phyloP scores from a whole-genome alignment of 768 basidiomycete genomes.

The Pisolithus sp. region DNA sequence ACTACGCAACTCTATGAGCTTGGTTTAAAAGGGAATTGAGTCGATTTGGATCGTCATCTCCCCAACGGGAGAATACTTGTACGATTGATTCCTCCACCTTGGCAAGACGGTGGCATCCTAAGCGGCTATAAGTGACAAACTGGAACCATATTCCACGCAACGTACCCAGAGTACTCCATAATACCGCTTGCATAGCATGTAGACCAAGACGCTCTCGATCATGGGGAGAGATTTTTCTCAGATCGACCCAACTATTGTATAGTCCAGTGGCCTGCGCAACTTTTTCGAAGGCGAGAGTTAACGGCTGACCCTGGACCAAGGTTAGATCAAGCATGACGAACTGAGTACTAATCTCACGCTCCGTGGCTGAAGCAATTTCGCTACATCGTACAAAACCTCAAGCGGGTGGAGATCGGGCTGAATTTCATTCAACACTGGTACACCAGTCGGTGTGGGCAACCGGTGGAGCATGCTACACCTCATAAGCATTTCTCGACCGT shows the following conservation, averaged over 20 bases:
- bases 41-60: constrained; percentile 54
- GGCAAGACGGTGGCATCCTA: constrained; percentile 65
- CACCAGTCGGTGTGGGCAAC: constrained; percentile 43
- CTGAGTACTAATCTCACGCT: constrained; percentile 36
- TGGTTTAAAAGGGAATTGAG: constrained; percentile 57
- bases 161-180: constrained; percentile 68
- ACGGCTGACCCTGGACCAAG: constrained; percentile 55
- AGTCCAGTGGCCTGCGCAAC: constrained; percentile 59
- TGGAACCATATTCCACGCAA: background rate
- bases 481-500: constrained; percentile 9
- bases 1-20: constrained; percentile 52
- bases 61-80: constrained; percentile 54
- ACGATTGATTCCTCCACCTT: constrained; percentile 65
- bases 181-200: constrained; percentile 66
- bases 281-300: constrained; percentile 62
- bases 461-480: constrained; percentile 60
- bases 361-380: constrained; percentile 64
- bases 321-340: background rate
- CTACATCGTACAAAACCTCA: constrained; percentile 71
- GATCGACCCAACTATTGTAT: constrained; percentile 67
- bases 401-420: constrained; percentile 71
- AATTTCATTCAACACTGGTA: constrained; percentile 59
- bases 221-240: constrained; percentile 39
- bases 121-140: constrained; percentile 6
- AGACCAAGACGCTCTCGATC: constrained; percentile 65